These are phyloP conservation scores for Lentinula aciculospora DNA, from an alignment of 768 basidiomycete genomes.

Conservation along the genomic window DNA sequence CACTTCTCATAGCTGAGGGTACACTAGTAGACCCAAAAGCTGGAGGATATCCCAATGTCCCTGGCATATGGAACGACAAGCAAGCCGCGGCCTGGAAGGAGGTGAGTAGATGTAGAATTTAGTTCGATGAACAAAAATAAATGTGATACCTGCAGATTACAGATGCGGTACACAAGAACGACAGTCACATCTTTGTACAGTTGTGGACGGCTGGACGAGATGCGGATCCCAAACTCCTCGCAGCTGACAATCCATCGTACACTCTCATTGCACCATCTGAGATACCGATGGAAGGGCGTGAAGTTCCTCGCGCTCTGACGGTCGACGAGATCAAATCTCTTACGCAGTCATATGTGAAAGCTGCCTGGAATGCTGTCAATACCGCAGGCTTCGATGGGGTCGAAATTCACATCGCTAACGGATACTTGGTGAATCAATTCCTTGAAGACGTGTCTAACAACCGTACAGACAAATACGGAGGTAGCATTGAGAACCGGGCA, in stretches of 20 bases:
- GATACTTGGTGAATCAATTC: constrained; percentile 43
- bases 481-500: constrained; percentile 43
- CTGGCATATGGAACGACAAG: constrained; percentile 36
- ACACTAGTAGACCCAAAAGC: constrained; percentile 26
- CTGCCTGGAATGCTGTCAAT: constrained; percentile 36
- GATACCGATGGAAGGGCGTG: constrained; percentile 8
- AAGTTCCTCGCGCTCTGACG: constrained; percentile 29
- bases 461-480: constrained; percentile 54
- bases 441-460: constrained; percentile 36
- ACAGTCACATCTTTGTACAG: constrained; percentile 37
- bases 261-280: constrained; percentile 20
- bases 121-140: not conserved
- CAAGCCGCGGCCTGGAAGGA: constrained; percentile 43
- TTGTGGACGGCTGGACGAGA: constrained; percentile 45
- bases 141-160: constrained; percentile 21
- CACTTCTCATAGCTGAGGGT: constrained; percentile 33
- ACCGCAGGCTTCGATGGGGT: constrained; percentile 53
- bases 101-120: constrained; percentile 13
- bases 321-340: constrained; percentile 34
- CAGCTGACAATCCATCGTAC: constrained; percentile 15
- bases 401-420: constrained; percentile 22
- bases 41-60: constrained; percentile 25
- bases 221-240: constrained; percentile 15
- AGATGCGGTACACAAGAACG: constrained; percentile 37
- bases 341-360: constrained; percentile 33